Percentiles rank a stretch among this genome's conserved stretches.
Evolutionary conservation across 2,329 filamentous ascomycete species (phyloP).

Genomic region (Colletotrichum viniferum): DNA sequence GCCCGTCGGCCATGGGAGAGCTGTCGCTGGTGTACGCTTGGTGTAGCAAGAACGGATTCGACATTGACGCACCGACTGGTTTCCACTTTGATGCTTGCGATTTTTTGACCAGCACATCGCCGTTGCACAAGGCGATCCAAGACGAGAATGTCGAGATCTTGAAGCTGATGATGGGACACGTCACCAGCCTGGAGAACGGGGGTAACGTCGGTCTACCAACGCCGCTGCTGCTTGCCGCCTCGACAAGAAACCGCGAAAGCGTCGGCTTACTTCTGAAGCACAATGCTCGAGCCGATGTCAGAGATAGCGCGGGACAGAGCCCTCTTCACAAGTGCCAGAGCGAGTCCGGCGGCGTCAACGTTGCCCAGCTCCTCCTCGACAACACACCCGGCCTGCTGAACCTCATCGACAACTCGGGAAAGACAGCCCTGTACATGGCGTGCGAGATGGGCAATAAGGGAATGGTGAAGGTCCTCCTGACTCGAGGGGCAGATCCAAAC

Average conservation of each 20-base stretch:
- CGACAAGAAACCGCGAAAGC: slow-evolving; percentile 29
- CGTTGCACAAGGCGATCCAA: slow-evolving; percentile 29
- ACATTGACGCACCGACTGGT: slow-evolving; percentile 23
- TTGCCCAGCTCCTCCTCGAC: slow-evolving; percentile 29
- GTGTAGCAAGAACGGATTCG: slow-evolving; percentile 31
- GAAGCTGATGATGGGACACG: slow-evolving; percentile 27
- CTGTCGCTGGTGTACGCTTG: slow-evolving; percentile 26
- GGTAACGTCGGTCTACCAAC: slow-evolving; percentile 26
- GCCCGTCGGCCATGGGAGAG: slow-evolving; percentile 9
- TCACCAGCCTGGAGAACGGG: slow-evolving; percentile 25
- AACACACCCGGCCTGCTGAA: slow-evolving; percentile 23
- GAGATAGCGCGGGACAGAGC: slow-evolving; percentile 26
- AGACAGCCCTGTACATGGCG: slow-evolving; percentile 33
- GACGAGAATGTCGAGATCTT: slow-evolving; percentile 28
- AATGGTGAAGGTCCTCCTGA: slow-evolving; percentile 30
- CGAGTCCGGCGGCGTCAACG: slow-evolving; percentile 24
- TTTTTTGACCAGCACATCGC: slow-evolving; percentile 23
- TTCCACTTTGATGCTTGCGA: slow-evolving; percentile 30
- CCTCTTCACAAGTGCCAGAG: slow-evolving; percentile 32
- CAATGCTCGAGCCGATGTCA: slow-evolving; percentile 27
- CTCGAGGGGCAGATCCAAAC: slow-evolving; percentile 26
- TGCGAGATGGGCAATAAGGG: slow-evolving; percentile 31
- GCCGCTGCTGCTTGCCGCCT: slow-evolving; percentile 33
- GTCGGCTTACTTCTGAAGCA: slow-evolving; percentile 30
- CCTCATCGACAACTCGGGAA: slow-evolving; percentile 25